These are phyloP conservation scores for Piromyces finnis DNA, from an alignment of 192 early-diverging fungal species.

Conservation along the genomic window DNA sequence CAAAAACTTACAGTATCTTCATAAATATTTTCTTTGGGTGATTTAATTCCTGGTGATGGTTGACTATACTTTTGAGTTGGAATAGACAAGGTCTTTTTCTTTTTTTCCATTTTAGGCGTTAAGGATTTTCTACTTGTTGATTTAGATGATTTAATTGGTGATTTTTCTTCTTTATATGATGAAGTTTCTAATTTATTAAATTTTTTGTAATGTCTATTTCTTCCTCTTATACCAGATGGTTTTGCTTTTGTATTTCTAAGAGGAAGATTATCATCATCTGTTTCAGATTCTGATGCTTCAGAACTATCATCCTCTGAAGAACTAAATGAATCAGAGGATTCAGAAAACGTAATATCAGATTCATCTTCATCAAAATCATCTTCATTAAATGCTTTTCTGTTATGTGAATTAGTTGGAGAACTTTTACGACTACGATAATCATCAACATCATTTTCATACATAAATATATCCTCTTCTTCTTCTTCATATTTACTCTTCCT, in stretches of 20 bases:
- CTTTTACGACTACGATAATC: not conserved
- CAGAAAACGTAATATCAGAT: not conserved
- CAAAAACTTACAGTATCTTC: not conserved
- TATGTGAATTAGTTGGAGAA: not conserved
- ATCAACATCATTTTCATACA: not conserved
- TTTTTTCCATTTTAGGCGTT: not conserved
- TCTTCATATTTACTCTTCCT: not conserved
- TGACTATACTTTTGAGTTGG: not conserved
- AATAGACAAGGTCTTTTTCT: not conserved
- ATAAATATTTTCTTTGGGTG: not conserved
- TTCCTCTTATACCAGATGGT: not conserved
- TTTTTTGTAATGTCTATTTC: not conserved
- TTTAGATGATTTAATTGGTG: not conserved
- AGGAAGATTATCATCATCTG: not conserved
- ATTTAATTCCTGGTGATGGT: not conserved
- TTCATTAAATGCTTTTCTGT: not conserved
- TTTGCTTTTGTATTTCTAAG: not conserved
- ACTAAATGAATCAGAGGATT: not conserved
- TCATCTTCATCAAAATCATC: not conserved
- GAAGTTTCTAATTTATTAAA: not conserved
- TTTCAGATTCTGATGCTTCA: not conserved
- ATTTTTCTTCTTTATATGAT: not conserved
- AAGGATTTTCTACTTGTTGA: not conserved
- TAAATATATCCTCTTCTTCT: not conserved
- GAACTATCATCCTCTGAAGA: not conserved